Evolutionary conservation across 306 rosid genomes (phyloP).

Genomic region (Leucaena leucocephala): DNA sequence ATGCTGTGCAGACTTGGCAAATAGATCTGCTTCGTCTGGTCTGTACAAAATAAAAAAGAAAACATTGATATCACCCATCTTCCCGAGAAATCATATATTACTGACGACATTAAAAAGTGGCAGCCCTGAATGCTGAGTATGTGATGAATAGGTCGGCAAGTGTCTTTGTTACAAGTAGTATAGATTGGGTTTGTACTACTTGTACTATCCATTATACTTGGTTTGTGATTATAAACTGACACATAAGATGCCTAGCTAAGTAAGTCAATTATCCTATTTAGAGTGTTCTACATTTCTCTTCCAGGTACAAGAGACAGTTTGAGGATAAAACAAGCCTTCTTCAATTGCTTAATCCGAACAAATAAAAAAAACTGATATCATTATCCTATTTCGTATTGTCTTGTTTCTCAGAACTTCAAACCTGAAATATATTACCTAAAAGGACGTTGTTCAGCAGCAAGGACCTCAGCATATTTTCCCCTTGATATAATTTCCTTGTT

Average conservation of each 20-base stretch:
- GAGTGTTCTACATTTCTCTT: not conserved
- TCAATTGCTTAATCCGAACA: not conserved
- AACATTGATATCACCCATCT: conserved; percentile 6
- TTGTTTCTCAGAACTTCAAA: conserved; percentile 23
- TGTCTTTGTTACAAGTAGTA: no score
- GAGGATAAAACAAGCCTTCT: not conserved
- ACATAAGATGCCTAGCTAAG: not conserved
- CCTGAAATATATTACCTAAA: conserved; percentile 61
- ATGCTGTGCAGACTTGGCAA: conserved; percentile 76
- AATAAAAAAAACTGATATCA: no score
- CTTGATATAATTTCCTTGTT: conserved; percentile 87
- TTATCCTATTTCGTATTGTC: not conserved
- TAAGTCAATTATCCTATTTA: not conserved
- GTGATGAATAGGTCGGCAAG: not conserved
- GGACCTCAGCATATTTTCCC: conserved; percentile 86
- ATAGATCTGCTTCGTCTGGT: conserved; percentile 89
- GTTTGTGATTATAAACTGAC: not conserved
- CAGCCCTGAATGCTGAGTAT: not conserved
- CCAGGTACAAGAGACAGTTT: not conserved
- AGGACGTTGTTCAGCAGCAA: conserved; percentile 84
- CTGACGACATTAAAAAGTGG: conserved; percentile 10
- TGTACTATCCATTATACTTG: not conserved
- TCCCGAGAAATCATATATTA: conserved; percentile 12
- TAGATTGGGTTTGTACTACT: no score
- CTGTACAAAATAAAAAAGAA: conserved; percentile 42